These are phyloP conservation scores for Cymodocea nodosa DNA, from an alignment of 116 monocot genomes.

Conservation along the genomic window DNA sequence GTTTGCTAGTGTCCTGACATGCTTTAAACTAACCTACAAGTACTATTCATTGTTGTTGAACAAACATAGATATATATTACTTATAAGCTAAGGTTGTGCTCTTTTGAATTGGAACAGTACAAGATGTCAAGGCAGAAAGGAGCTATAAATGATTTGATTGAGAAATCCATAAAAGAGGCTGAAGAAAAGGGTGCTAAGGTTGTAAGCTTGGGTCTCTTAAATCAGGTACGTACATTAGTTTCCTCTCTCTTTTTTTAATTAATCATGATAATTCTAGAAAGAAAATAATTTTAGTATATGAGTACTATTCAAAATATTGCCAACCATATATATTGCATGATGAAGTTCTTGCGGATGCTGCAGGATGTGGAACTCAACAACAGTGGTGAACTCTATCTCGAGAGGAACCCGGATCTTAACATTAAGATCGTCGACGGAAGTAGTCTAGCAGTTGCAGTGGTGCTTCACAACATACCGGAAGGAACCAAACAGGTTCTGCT, in stretches of 20 bases:
- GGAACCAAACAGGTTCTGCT: constrained; percentile 52
- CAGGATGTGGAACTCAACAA: constrained; percentile 61
- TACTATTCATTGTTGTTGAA: no score
- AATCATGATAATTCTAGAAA: background rate
- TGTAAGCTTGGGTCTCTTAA: constrained; percentile 64
- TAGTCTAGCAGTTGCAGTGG: constrained; percentile 66
- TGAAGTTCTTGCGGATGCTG: background rate
- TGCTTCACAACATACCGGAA: constrained; percentile 52
- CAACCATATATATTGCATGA: no score
- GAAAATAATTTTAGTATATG: no score
- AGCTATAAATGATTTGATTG: constrained; percentile 41
- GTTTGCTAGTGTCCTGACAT: no score
- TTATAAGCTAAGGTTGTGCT: no score
- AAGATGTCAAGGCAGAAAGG: constrained; percentile 16
- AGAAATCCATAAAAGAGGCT: constrained; percentile 53
- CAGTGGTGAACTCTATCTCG: constrained; percentile 53
- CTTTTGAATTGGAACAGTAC: constrained; percentile 8
- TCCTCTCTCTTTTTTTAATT: no score
- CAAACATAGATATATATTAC: background rate
- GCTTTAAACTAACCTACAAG: no score
- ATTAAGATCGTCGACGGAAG: constrained; percentile 75
- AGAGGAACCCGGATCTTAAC: constrained; percentile 57
- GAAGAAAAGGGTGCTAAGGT: constrained; percentile 57
- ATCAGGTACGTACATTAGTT: constrained; percentile 34
- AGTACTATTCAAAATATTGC: no score